Evolutionary conservation across 805 yeast genomes (phyloP), one percentile per base, ranked within the genome.

Genomic region (Wickerhamomyces chaumierensis): DNA sequence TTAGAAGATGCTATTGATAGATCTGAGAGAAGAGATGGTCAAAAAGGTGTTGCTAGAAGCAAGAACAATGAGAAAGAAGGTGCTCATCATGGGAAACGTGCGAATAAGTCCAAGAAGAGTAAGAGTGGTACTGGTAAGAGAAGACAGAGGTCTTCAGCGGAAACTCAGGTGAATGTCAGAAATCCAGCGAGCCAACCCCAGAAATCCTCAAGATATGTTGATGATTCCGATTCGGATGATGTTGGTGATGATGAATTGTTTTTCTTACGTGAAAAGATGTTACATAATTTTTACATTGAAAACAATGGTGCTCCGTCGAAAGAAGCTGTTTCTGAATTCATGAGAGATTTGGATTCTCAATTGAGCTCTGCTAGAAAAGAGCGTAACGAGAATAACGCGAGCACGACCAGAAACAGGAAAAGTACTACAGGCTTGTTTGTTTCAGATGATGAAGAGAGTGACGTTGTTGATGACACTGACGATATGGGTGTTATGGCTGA

Each of bases 161-260:
- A 31, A 32, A 16, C 40, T 33, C 18, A 36, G 27, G 31, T 28
- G 27, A 40, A 33, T 23, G 43, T 41, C 25, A 40, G 39, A n/a
- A 42, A 43, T 25, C 35, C 19, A 21, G 61, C 53, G 25, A 65
- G 53, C 17, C 43, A 37, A 14, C 42, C 33, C 11, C 37, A 2
- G 29, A 63, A 69, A 34, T 78, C 86, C 1, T 58, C 78, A 4
- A 76, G 70, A 39, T 70, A 58, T 45, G 69, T 80, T 35, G 62
- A 62, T 37, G 79, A 71, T 38, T 75, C 83, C 2, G 86, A 78
- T 51, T 83, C 78, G 48, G 78, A 69, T 5, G 84, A 78, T 48
- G 74, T 65, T 13, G 84, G 75, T 35, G 62, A 63, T 32, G 73
- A 68, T 37, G 52, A 49, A 3, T 65, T 48, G 23, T 80, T 80